Evolutionary conservation across 2,329 filamentous ascomycete species (phyloP).

Genomic region (Westerdykella sp.): DNA sequence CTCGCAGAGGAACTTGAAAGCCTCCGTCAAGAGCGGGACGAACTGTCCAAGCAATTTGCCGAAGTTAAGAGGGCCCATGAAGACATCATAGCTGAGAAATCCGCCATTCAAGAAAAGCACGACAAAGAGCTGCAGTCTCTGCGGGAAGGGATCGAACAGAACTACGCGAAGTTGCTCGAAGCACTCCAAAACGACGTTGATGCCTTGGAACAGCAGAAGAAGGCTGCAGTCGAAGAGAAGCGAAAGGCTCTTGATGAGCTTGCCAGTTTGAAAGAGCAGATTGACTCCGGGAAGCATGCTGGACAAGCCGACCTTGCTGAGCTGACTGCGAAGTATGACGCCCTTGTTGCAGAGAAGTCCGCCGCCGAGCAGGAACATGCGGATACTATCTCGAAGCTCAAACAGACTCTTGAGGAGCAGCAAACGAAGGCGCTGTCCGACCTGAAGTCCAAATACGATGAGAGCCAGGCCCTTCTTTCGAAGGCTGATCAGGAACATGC

Average conservation of each 20-base stretch:
- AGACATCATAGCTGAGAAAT: conserved; percentile 12
- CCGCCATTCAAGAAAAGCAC: conserved; percentile 16
- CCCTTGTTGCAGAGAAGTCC: conserved; percentile 21
- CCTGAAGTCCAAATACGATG: conserved; percentile 22
- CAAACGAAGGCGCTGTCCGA: conserved; percentile 19
- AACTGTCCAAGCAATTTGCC: conserved; percentile 14
- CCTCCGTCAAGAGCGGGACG: conserved; percentile 14
- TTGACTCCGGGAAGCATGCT: conserved; percentile 14
- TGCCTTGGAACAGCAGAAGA: conserved; percentile 25
- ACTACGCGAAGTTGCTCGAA: conserved; percentile 25
- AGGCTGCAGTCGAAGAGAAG: conserved; percentile 16
- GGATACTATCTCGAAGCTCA: conserved; percentile 20
- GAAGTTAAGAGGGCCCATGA: conserved; percentile 19
- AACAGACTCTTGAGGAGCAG: conserved; percentile 21
- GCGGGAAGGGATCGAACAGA: conserved; percentile 25
- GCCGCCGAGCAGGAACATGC: conserved; percentile 25
- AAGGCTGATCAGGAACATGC: conserved; percentile 25
- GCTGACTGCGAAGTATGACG: conserved; percentile 23
- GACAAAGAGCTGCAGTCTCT: conserved; percentile 19
- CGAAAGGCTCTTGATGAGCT: conserved; percentile 25
- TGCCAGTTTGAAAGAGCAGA: conserved; percentile 14
- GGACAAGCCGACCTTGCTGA: conserved; percentile 13
- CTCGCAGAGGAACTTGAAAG: conserved; percentile 17
- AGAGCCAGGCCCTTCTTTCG: conserved; percentile 17
- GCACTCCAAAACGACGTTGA: conserved; percentile 20